Conservation (phyloP, 768 basidiomycete genomes). For the Trametes elegans region DNA sequence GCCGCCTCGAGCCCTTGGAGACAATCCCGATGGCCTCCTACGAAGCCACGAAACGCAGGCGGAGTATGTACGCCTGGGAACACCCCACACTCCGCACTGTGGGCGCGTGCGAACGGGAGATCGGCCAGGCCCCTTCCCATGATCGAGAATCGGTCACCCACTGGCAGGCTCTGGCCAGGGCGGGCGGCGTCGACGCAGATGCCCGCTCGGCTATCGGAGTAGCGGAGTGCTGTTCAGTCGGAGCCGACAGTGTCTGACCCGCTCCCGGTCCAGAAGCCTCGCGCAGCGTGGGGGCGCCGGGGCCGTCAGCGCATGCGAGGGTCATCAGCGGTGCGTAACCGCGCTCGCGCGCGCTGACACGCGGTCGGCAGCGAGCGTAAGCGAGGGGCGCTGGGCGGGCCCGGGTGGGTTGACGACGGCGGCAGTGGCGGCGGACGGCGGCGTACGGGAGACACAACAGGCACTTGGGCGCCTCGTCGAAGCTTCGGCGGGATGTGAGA, state of each 20-base stretch:
- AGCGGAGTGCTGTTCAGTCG: slow-evolving; percentile 13
- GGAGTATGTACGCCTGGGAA: not conserved
- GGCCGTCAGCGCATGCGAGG: not conserved
- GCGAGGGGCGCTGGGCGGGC: not conserved
- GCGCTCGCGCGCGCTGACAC: not conserved
- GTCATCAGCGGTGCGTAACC: too few relatives aligned
- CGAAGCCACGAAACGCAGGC: not conserved
- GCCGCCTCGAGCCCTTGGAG: not conserved
- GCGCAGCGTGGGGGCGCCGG: not conserved
- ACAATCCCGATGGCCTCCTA: not conserved
- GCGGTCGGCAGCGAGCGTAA: not conserved
- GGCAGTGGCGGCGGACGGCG: too few relatives aligned
- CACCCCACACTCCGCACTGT: not conserved
- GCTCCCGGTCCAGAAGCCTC: not conserved
- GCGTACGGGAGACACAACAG: not conserved
- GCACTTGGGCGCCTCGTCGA: not conserved
- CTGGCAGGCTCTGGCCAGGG: too few relatives aligned
- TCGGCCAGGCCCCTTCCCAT: slow-evolving; percentile 5
- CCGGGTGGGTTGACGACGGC: too few relatives aligned
- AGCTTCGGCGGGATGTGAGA: slow-evolving; percentile 5
- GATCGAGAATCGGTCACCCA: slow-evolving; percentile 8
- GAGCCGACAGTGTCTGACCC: slow-evolving; percentile 2
- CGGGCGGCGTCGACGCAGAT: slow-evolving; percentile 2
- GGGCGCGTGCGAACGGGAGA: slow-evolving; percentile 1
- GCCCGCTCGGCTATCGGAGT: slow-evolving; percentile 15